A percentile compares a stretch with the other conserved stretches of the same genome.
Evolutionary conservation across 805 yeast species (phyloP).

Genomic region (Lachancea meyersii): DNA sequence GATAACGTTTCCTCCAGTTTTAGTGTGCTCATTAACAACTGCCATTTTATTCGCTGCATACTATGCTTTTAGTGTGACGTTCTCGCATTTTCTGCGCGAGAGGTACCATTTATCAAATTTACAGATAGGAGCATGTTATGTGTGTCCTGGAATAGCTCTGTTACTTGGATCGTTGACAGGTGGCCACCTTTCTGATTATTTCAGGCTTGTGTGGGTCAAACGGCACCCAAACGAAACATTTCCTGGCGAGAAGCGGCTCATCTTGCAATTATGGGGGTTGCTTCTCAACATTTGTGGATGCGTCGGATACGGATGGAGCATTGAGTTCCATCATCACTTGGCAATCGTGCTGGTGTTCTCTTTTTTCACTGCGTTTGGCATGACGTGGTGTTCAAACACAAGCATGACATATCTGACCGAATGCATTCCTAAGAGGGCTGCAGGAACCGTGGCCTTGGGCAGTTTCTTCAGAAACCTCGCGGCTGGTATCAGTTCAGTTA

Average conservation of each 20-base stretch:
- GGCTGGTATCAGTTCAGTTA: constrained; percentile 47
- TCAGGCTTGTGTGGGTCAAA: constrained; percentile 29
- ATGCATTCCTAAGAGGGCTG: constrained; percentile 43
- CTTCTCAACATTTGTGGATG: constrained; percentile 40
- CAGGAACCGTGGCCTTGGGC: constrained; percentile 48
- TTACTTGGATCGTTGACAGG: constrained; percentile 44
- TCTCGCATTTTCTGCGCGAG: constrained; percentile 36
- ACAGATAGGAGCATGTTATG: constrained; percentile 40
- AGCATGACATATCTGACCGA: constrained; percentile 51
- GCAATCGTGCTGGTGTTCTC: constrained; percentile 39
- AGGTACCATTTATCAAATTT: constrained; percentile 35
- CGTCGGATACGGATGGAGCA: constrained; percentile 49
- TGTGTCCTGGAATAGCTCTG: constrained; percentile 49
- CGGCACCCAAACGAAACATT: constrained; percentile 26
- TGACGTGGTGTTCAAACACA: constrained; percentile 50
- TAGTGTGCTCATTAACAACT: constrained; percentile 41
- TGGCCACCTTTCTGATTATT: constrained; percentile 42
- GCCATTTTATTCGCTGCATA: constrained; percentile 50
- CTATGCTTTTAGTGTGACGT: constrained; percentile 48
- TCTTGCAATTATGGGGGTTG: constrained; percentile 41
- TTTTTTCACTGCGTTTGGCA: constrained; percentile 45
- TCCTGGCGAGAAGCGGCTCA: constrained; percentile 43
- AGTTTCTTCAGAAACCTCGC: constrained; percentile 48
- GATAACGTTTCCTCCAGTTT: constrained; percentile 39
- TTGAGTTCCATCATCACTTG: constrained; percentile 36